Evolutionary conservation across 2,329 filamentous ascomycete species (phyloP).

Genomic region (Alternaria sp.): DNA sequence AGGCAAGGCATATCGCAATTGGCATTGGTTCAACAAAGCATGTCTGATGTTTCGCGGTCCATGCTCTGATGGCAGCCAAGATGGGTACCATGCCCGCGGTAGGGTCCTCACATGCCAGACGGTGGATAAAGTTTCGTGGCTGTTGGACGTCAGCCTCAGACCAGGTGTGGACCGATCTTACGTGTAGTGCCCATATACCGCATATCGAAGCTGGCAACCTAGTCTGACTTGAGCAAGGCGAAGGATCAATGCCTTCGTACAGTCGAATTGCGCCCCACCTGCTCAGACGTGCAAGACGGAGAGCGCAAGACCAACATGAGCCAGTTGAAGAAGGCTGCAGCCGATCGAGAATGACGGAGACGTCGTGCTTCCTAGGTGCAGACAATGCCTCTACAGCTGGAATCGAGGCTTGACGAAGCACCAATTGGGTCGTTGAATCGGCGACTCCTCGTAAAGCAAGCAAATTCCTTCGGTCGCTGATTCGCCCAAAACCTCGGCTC

Average conservation of each 20-base stretch:
- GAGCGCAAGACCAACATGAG: constrained; percentile 18
- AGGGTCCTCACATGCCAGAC: constrained; percentile 6
- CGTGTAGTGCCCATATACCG: constrained; percentile 37
- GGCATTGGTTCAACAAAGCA: neutral
- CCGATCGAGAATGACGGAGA: constrained; percentile 18
- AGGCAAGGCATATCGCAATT: neutral
- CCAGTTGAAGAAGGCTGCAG: constrained; percentile 15
- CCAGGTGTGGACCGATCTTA: constrained; percentile 42
- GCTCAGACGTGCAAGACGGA: constrained; percentile 29
- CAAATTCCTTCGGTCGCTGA: constrained; percentile 37
- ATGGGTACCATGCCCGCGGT: constrained; percentile 15
- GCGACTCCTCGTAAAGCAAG: constrained; percentile 41
- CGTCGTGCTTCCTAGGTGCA: constrained; percentile 23
- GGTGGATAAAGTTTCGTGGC: constrained; percentile 32
- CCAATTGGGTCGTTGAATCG: constrained; percentile 37
- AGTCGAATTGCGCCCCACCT: constrained; percentile 24
- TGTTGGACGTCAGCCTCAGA: constrained; percentile 43
- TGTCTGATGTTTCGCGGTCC: constrained; percentile 5
- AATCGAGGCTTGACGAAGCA: constrained; percentile 28
- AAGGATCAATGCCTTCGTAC: constrained; percentile 24
- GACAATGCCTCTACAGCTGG: constrained; percentile 25
- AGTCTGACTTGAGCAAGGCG: constrained; percentile 26
- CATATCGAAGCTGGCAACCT: constrained; percentile 30
- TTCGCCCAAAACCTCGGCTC: constrained; percentile 37
- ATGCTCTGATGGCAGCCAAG: constrained; percentile 5